These are phyloP conservation scores for Chalaropsis thielavioides DNA, from an alignment of 2,329 filamentous ascomycete species.

Conservation along the genomic window DNA sequence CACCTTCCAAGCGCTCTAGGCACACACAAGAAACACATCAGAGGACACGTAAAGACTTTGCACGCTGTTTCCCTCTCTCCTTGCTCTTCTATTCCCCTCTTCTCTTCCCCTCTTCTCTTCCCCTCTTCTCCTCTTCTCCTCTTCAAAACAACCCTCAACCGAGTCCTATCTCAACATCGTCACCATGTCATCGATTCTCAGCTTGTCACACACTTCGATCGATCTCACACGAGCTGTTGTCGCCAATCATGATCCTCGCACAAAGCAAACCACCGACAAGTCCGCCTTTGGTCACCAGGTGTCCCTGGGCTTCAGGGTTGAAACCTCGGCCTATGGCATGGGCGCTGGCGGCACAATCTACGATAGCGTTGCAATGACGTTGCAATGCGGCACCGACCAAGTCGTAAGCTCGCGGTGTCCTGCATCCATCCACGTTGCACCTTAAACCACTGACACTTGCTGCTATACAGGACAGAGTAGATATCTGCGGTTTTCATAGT, in stretches of 20 bases:
- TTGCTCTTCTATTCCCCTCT: background rate
- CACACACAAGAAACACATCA: background rate
- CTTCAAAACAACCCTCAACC: too few species aligned
- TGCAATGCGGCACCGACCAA: constrained; percentile 9
- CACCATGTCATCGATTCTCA: constrained; percentile 14
- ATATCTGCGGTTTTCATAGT: constrained; percentile 9
- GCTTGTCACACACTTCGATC: constrained; percentile 4
- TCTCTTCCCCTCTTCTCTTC: background rate
- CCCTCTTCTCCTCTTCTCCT: background rate
- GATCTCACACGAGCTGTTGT: constrained; percentile 14
- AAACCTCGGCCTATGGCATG: background rate
- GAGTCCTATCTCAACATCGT: background rate
- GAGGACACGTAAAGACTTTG: background rate
- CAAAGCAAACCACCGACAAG: constrained; percentile 16
- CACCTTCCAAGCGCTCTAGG: background rate
- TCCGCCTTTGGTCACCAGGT: constrained; percentile 12
- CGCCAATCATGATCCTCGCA: constrained; percentile 16
- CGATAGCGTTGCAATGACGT: constrained; percentile 9
- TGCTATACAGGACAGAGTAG: constrained; percentile 8
- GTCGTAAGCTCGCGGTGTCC: constrained; percentile 2
- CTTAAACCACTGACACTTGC: background rate
- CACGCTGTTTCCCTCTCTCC: background rate
- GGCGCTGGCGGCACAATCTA: constrained; percentile 8
- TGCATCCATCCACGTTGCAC: background rate
- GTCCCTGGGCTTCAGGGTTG: constrained; percentile 5